Evolutionary conservation across 495 filamentous ascomycete species (phyloP).

Genomic region (Cladorrhinum samala): DNA sequence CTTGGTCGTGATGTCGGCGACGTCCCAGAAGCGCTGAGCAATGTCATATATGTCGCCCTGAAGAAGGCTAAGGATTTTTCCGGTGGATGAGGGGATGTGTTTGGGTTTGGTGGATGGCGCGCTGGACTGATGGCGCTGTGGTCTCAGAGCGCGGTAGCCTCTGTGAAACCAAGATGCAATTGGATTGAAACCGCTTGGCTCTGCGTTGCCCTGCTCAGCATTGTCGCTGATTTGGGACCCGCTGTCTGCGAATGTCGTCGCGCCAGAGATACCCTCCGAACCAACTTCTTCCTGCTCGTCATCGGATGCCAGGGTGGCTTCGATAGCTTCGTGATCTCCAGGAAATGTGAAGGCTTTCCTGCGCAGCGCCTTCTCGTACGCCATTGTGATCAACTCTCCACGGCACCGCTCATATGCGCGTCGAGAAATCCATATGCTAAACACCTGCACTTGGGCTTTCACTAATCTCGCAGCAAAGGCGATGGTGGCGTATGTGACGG

Average conservation of each 20-base stretch:
- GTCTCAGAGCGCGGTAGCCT: conserved; percentile 4
- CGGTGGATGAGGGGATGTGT: conserved; percentile 61
- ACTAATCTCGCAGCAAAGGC: conserved; percentile 55
- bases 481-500: conserved; percentile 61
- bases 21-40: conserved; percentile 76
- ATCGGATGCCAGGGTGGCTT: neutral
- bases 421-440: conserved; percentile 68
- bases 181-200: neutral
- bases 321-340: conserved; percentile 15
- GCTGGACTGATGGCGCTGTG: neutral
- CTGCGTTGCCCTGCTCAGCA: conserved; percentile 16
- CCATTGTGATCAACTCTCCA: conserved; percentile 81
- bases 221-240: conserved; percentile 20
- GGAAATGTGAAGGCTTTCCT: conserved; percentile 61
- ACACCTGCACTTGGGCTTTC: conserved; percentile 57
- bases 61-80: conserved; percentile 78
- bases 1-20: conserved; percentile 57
- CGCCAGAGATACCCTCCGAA: conserved; percentile 9
- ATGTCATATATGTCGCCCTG: conserved; percentile 76
- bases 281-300: conserved; percentile 16
- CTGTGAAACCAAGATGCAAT: conserved; percentile 10
- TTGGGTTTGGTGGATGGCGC: neutral
- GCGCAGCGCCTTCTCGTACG: conserved; percentile 76
- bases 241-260: conserved; percentile 26
- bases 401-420: conserved; percentile 69